These are phyloP conservation scores for Magnaporthiopsis rhizophila DNA, from an alignment of 2,329 filamentous ascomycete species.

Conservation along the genomic window DNA sequence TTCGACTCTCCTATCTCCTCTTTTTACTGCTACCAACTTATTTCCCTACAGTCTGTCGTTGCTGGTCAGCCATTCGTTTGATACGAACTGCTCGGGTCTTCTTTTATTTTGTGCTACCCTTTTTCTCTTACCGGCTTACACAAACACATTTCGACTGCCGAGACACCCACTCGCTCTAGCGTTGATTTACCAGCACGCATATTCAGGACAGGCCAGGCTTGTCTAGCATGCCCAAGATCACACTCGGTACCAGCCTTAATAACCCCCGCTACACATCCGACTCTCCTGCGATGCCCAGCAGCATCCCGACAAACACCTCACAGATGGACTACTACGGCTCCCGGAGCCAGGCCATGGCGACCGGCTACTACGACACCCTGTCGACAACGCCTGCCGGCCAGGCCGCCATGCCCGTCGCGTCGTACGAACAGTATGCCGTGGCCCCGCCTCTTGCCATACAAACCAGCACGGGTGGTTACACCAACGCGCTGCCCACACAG, in stretches of 20 bases:
- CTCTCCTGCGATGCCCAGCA: constrained; percentile 2
- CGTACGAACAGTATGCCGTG: constrained; percentile 26
- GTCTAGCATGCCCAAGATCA: constrained; percentile 21
- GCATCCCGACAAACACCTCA: constrained; percentile 4
- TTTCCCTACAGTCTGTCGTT: constrained; percentile 12
- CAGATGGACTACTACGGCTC: constrained; percentile 26
- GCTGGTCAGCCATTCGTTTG: constrained; percentile 30
- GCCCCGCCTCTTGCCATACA: constrained; percentile 14
- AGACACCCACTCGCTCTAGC: background rate
- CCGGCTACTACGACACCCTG: constrained; percentile 24
- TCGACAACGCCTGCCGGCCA: constrained; percentile 16
- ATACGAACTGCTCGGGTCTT: constrained; percentile 24
- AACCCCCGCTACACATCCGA: background rate
- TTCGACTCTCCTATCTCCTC: constrained; percentile 20
- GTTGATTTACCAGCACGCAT: background rate
- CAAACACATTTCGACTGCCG: background rate
- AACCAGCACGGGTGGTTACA: constrained; percentile 17
- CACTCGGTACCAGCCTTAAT: constrained; percentile 17
- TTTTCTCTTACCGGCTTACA: background rate
- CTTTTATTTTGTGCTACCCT: background rate
- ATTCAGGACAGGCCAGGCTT: background rate
- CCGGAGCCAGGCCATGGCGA: constrained; percentile 15
- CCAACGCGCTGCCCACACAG: constrained; percentile 24
- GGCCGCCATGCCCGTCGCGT: constrained; percentile 18
- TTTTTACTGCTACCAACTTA: constrained; percentile 12